Evolutionary conservation across 2,329 filamentous ascomycete genomes (phyloP), one percentile per base, ranked within the genome.

Genomic region (Emmonsiellopsis sp.): DNA sequence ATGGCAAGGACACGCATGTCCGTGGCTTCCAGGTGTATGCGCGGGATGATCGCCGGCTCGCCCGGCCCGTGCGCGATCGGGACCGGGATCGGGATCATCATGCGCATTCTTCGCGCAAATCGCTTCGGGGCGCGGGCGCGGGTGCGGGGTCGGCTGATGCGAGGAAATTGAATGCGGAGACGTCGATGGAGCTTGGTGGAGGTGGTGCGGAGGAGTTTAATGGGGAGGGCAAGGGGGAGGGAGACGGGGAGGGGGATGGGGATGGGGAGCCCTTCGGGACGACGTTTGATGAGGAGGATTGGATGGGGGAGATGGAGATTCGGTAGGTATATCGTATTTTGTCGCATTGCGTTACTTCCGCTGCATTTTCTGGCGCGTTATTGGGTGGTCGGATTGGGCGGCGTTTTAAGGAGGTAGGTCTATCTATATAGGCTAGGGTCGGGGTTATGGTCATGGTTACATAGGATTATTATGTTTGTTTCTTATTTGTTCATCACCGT

Each of bases 1-100:
- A 98, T 68, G 93, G 93, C 58, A 98, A 98, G 69, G 93, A 98
- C 68, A 98, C 93, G n/a, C 93, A 98, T 75, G 80, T 98, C 27
- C 81, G 93, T 13, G 92, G 90, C 2, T 80, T 98, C 68, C 94
- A 95, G 73, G 86, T 97, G 8, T 98, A 84, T 63, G 78, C 81
- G 11, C 67, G 65, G 33, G 74, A 77, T 55, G 71, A 74, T 47
- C 65, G 60, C 44, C 65, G 68, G 0, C 63, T 64, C 3, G 62
- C 64, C 2, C 58, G 56, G 21, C 51, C 45, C 14, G 57, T 65
- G 37, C 58, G 63, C 14, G 62, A 68, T 32, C 67, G 63, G 55
- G 57, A 17, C 17, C 17, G 17, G 21, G 21, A 27, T 3, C 21
- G 21, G 21, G 21, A 27, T 27, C 21, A 27, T 27, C 21, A 27